phyloP scores from a whole-genome alignment of 108 stramenopile species.

The Cylindrotheca fusiformis region DNA sequence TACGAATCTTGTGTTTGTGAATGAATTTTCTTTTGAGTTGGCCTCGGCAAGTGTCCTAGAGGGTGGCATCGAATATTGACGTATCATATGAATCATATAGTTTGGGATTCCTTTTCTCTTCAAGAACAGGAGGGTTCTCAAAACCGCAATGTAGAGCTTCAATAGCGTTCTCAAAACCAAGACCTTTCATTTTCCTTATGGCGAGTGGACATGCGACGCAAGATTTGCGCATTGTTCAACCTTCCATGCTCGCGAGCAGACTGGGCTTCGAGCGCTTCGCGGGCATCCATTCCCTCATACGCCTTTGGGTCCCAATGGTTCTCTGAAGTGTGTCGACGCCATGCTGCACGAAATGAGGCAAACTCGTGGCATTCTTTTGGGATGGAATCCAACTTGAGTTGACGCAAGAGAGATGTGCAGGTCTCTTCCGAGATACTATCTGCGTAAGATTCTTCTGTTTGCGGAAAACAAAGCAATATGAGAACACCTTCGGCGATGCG shows the following conservation, averaged over 20 bases:
- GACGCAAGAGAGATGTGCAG: background rate
- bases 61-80: too few relatives aligned
- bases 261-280: slow-evolving; percentile 26
- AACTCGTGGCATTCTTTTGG: slow-evolving; percentile 28
- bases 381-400: background rate
- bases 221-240: slow-evolving; percentile 28
- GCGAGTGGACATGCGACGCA: slow-evolving; percentile 32
- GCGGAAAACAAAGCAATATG: too few relatives aligned
- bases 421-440: background rate
- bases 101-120: too few relatives aligned
- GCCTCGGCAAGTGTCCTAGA: too few relatives aligned
- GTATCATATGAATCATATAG: too few relatives aligned
- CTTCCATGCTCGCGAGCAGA: slow-evolving; percentile 33
- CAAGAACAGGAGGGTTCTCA: too few relatives aligned
- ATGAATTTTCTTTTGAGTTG: too few relatives aligned
- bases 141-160: too few relatives aligned
- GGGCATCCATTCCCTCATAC: slow-evolving; percentile 36
- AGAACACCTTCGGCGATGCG: too few relatives aligned
- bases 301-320: slow-evolving; percentile 16
- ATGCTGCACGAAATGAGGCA: slow-evolving; percentile 5
- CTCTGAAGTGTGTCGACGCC: background rate
- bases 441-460: background rate
- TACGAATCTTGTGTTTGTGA: too few relatives aligned
- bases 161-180: slow-evolving; percentile 3
- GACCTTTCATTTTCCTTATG: slow-evolving; percentile 1